Base-by-base conservation (phyloP, 2,329 filamentous ascomycete genomes). In the Rhytidhysteron rufulum region DNA sequence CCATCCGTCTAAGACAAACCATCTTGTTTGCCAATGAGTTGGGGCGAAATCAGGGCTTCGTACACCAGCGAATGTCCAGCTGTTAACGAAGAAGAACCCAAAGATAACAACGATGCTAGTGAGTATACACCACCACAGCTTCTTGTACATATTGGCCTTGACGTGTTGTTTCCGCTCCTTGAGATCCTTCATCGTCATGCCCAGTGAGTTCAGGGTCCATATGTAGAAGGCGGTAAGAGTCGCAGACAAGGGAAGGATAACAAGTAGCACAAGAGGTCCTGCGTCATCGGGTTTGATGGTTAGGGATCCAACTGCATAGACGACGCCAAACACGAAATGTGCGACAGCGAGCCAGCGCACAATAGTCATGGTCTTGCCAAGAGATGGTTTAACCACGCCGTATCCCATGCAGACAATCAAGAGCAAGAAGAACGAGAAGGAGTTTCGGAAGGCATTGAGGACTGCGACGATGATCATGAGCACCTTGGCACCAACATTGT, bases 371-470 rank as follows among this genome's bases (percentile, higher is more conserved):
- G 89, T 90, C 57, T 85, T 86, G 42, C 93, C 93, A 4, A 98
- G 78, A 2, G 85, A 88, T 2, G 85, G 86, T 70, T 97, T 97
- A 51, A 98, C 94, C 18, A 98, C 94, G 54, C 93, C 93, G 57
- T 98, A 98, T 22, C 93, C 93, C 93, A 98, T 98, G 67, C 93
- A 98, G 22, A 98, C 93, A 52, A 98, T 97, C 39, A 98, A 82
- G 7, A 98, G 78, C 36, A 98, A 74, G 74, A 98, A 98, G 74
- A 98, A 98, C 0, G 91, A 96, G 65, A 98, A 97, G 0, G 91
- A 96, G 68, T 97, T 98, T 49, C 93, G 80, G 41, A 84, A 90
- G 4, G 93, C 93, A 61, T 95, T 97, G 32, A 98, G 76, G 18
- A 97, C 77, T 27, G 89, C 89, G n/a, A 96, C 91, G 18, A 96